Base-by-base conservation (phyloP, 1,284 basidiomycete genomes). In the Boletus semigastroideus region DNA sequence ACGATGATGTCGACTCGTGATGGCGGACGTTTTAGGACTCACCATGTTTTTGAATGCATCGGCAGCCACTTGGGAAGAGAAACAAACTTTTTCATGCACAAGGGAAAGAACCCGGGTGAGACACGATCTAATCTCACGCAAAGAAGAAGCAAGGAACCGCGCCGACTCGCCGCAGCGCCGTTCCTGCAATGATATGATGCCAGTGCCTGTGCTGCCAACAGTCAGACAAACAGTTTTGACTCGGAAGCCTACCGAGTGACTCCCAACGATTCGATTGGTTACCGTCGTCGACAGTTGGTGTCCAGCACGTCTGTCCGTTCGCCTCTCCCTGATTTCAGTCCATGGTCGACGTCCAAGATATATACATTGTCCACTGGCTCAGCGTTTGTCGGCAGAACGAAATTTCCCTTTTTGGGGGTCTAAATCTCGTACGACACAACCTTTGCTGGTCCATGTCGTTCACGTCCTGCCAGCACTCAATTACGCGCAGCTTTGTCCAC, bases 1-100 rank as follows among this genome's bases (percentile, higher is more conserved):
- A 36, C 20, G 8, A 27, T 25, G 3, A 13, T 16, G 5, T 2
- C 0, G n/a, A 13, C 10, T 27, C 14, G n/a, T 16, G 41, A 31
- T 13, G 7, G 13, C 16, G 33, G 31, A 14, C 14, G 1, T 17
- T 14, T 31, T 3, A 37, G 17, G 16, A 52, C 65, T 49, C 46
- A 59, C 65, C 7, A 61, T 53, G 33, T 30, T 42, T 1, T 52
- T 52, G 39, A 65, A 65, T 17, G 59, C 59, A 30, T 59, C 43
- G 20, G n/a, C n/a, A n/a, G n/a, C n/a, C n/a, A n/a, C n/a, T 10
- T 36, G 8, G 7, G 31, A n/a, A 9, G 16, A 17, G 36, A 37
- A n/a, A 17, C 3, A 3, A 6, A 25, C 25, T 25, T 25, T 25
- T 25, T 25, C 5, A 25, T 25, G 25, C 25, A 4, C 25, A 25